Percentiles rank a stretch among this genome's conserved stretches.
phyloP scores from a whole-genome alignment of 148 eudicot species.

The Vaccinium macrocarpon region DNA sequence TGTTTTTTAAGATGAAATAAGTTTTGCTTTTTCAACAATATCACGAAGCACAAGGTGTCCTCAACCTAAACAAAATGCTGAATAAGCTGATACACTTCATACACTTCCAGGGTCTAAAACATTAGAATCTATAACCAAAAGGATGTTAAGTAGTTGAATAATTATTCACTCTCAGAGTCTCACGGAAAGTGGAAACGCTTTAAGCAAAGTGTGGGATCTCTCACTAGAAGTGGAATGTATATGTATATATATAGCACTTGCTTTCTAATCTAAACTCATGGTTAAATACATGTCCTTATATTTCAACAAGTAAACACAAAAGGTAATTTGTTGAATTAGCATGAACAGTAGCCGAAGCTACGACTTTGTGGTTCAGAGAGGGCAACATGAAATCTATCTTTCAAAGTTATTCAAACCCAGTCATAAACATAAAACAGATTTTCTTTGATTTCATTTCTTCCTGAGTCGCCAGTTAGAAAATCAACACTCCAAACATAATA shows the following conservation, averaged over 20 bases:
- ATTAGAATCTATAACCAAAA: neutral
- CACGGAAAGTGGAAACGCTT: neutral
- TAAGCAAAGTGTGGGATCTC: no score
- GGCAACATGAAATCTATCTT: neutral
- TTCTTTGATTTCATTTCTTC: neutral
- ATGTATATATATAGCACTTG: neutral
- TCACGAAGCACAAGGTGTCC: neutral
- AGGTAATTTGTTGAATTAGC: neutral
- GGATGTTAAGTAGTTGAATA: neutral
- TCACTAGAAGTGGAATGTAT: no score
- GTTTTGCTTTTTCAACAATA: neutral
- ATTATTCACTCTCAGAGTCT: neutral
- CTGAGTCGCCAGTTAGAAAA: neutral
- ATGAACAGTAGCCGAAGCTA: neutral
- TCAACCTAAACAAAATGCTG: neutral
- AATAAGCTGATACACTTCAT: neutral
- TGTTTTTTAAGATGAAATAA: neutral
- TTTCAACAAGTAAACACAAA: neutral
- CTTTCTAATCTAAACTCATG: neutral
- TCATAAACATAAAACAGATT: neutral
- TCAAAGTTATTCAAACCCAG: neutral
- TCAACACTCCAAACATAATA: neutral
- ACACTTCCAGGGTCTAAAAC: neutral
- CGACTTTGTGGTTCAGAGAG: neutral
- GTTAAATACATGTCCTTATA: neutral